A percentile compares a stretch with the other conserved stretches of the same genome.
Evolutionary conservation across 345 rosid species (phyloP).

Genomic region (Gossypium longicalyx): DNA sequence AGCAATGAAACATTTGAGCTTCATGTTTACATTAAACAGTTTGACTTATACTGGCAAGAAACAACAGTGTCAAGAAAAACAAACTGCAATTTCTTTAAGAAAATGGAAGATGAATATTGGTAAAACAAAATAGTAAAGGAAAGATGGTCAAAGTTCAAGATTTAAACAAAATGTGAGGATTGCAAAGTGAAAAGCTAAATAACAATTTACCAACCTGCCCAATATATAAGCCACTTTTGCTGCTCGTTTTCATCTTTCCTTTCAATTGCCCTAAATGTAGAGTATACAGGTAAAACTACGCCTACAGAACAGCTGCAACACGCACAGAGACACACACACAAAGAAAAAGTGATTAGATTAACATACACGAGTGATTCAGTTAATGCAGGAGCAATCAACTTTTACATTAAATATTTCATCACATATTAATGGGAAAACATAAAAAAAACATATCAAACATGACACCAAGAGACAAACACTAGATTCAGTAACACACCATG

Average conservation of each 20-base stretch:
- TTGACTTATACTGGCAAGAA: not conserved
- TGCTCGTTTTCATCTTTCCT: conserved; percentile 27
- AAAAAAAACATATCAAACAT: not conserved
- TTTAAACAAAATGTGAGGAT: not conserved
- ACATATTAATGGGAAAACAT: not conserved
- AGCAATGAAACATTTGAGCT: not conserved
- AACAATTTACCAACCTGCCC: conserved; percentile 31
- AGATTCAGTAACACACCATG: conserved; percentile 37
- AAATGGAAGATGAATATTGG: not conserved
- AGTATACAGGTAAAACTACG: conserved; percentile 38
- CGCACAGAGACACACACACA: not conserved
- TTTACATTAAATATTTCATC: not conserved
- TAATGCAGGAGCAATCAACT: not conserved
- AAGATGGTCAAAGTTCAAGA: not conserved
- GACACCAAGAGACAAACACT: not conserved
- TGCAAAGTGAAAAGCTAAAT: not conserved
- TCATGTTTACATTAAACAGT: not conserved
- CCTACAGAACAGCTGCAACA: conserved; percentile 43
- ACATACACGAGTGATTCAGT: not conserved
- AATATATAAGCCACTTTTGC: conserved; percentile 39
- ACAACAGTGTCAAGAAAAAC: not conserved
- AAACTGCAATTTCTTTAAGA: not conserved
- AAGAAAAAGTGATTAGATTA: not conserved
- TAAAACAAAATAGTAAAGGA: not conserved
- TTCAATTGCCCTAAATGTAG: conserved; percentile 48